phyloP scores from a whole-genome alignment of 805 yeast genomes.

The Ogataea polymorpha region DNA sequence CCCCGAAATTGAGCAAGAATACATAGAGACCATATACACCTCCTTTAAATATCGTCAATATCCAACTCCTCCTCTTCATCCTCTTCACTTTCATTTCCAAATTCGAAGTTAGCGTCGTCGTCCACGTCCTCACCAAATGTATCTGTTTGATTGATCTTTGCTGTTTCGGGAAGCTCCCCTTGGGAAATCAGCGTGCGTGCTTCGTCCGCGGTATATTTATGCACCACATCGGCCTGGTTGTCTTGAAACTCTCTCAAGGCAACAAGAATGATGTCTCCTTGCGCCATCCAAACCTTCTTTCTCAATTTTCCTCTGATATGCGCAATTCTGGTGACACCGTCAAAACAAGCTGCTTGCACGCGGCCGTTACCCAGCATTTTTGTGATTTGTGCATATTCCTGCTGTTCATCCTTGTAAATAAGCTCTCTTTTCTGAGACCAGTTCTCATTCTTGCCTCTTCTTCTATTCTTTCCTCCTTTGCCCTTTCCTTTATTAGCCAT shows the following conservation, averaged over 20 bases:
- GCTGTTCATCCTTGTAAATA: constrained; percentile 89
- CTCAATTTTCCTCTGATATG: constrained; percentile 98
- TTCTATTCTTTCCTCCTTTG: constrained; percentile 88
- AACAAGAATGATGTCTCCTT: constrained; percentile 94
- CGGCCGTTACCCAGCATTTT: constrained; percentile 99
- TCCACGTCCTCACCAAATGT: constrained; percentile 95
- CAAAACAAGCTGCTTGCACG: constrained; percentile 92
- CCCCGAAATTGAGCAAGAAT: constrained; percentile 10
- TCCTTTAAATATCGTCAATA: constrained; percentile 83
- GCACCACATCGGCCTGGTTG: constrained; percentile 96
- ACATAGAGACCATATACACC: constrained; percentile 5
- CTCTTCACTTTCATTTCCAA: constrained; percentile 86
- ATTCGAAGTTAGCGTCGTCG: constrained; percentile 96
- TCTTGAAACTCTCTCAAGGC: constrained; percentile 98
- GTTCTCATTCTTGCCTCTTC: constrained; percentile 97
- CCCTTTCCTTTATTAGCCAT: constrained; percentile 43
- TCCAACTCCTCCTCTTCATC: constrained; percentile 78
- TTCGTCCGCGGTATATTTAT: constrained; percentile 95
- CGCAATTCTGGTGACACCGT: constrained; percentile 89
- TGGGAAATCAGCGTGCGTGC: constrained; percentile 93
- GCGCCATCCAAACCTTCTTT: constrained; percentile 99
- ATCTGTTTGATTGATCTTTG: constrained; percentile 96
- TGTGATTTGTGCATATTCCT: constrained; percentile 97
- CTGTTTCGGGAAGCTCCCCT: constrained; percentile 97
- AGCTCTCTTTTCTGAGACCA: constrained; percentile 92